Percentiles rank a stretch among this genome's conserved stretches.
These are phyloP conservation scores for Candida michaelii DNA, from an alignment of 805 yeast species.

Conservation along the genomic window DNA sequence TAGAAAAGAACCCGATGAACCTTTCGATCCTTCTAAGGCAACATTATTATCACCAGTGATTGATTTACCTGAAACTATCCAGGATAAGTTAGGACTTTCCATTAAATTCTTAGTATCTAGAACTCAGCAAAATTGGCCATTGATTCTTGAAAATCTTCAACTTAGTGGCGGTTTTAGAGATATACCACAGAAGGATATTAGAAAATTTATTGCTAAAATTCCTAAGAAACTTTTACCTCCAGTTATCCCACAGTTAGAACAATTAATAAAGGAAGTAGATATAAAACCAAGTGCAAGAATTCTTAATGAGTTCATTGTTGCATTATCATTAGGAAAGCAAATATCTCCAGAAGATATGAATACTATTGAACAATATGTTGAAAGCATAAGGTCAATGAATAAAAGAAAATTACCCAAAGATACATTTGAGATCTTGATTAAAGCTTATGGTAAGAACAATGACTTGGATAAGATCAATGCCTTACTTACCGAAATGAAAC, in stretches of 20 bases:
- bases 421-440: constrained; percentile 46
- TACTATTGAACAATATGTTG: constrained; percentile 32
- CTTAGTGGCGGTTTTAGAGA: constrained; percentile 36
- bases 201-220: constrained; percentile 37
- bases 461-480: constrained; percentile 40
- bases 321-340: constrained; percentile 27
- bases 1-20: background rate
- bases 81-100: constrained; percentile 39
- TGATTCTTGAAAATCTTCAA: constrained; percentile 41
- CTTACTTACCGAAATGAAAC: constrained; percentile 38
- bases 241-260: constrained; percentile 36
- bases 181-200: constrained; percentile 31
- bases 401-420: constrained; percentile 30
- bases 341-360: constrained; percentile 20
- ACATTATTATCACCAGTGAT: constrained; percentile 21
- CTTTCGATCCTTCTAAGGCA: constrained; percentile 10
- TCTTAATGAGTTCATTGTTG: constrained; percentile 37
- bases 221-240: constrained; percentile 37
- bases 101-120: constrained; percentile 38
- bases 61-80: constrained; percentile 37
- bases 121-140: constrained; percentile 46
- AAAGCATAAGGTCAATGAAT: constrained; percentile 20
- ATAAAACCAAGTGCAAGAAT: constrained; percentile 31
- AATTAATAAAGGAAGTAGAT: constrained; percentile 35
- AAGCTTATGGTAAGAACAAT: constrained; percentile 44